A percentile compares a stretch with the other conserved stretches of the same genome.
phyloP scores from a whole-genome alignment of 1,284 basidiomycete genomes.

The Malassezia arunalokei region DNA sequence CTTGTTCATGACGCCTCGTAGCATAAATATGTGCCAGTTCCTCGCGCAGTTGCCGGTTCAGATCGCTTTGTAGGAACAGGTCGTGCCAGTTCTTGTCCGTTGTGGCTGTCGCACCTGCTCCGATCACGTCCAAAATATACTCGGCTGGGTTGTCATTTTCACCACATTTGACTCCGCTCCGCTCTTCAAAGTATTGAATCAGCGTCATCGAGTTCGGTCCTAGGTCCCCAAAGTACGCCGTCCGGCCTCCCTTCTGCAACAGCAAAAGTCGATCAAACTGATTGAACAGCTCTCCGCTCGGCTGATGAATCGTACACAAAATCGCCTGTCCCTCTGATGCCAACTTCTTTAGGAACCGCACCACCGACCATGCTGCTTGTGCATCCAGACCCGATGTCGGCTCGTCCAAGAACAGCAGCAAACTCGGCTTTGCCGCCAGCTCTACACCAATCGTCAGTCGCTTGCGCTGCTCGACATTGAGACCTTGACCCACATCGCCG shows the following conservation, averaged over 20 bases:
- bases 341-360: constrained; percentile 44
- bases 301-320: constrained; percentile 47
- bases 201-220: constrained; percentile 55
- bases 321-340: constrained; percentile 43
- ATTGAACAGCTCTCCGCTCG: constrained; percentile 36
- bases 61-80: constrained; percentile 24
- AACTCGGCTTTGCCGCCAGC: constrained; percentile 33
- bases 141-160: constrained; percentile 34
- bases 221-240: constrained; percentile 56
- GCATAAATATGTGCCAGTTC: constrained; percentile 18
- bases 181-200: constrained; percentile 59
- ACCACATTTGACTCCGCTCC: constrained; percentile 51
- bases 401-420: constrained; percentile 40
- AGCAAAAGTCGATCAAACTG: constrained; percentile 32
- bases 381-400: constrained; percentile 35
- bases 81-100: constrained; percentile 37
- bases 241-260: constrained; percentile 31
- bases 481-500: constrained; percentile 26
- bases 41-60: constrained; percentile 16
- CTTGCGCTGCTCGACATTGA: constrained; percentile 35
- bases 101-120: constrained; percentile 31
- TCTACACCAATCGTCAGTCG: constrained; percentile 35
- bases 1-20: neutral
- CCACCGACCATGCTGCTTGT: constrained; percentile 28
- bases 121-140: constrained; percentile 40